phyloP scores from a whole-genome alignment of 2,329 filamentous ascomycete species.

The Apiospora marii region DNA sequence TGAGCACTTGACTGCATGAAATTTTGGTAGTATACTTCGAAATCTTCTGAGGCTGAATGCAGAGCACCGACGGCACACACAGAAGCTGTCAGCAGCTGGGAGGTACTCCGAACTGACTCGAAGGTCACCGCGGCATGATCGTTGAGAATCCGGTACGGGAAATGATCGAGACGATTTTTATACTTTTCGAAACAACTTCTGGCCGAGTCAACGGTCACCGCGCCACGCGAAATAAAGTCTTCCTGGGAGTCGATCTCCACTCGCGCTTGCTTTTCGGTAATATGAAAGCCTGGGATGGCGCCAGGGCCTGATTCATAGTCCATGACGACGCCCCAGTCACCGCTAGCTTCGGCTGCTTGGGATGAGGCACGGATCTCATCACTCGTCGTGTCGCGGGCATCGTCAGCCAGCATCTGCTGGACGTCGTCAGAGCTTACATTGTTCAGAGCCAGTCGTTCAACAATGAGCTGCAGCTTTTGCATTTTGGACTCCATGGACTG shows the following conservation, averaged over 20 bases:
- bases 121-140: conserved; percentile 57
- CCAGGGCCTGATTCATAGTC: conserved; percentile 27
- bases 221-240: conserved; percentile 49
- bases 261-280: neutral
- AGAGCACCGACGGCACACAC: conserved; percentile 65
- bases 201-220: conserved; percentile 54
- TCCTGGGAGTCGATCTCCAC: conserved; percentile 27
- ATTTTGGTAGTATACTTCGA: conserved; percentile 21
- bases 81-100: conserved; percentile 60
- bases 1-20: conserved; percentile 22
- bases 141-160: conserved; percentile 53
- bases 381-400: neutral
- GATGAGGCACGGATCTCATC: neutral
- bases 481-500: conserved; percentile 25
- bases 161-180: conserved; percentile 56
- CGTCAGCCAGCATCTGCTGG: neutral
- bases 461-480: conserved; percentile 21
- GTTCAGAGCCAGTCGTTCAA: conserved; percentile 1
- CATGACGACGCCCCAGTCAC: conserved; percentile 21
- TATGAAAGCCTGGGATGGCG: conserved; percentile 25
- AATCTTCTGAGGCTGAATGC: conserved; percentile 44
- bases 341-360: neutral
- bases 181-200: conserved; percentile 59
- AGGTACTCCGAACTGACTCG: conserved; percentile 60
- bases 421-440: neutral